Evolutionary conservation across 306 rosid genomes (phyloP).

Genomic region (Fragaria vesca): DNA sequence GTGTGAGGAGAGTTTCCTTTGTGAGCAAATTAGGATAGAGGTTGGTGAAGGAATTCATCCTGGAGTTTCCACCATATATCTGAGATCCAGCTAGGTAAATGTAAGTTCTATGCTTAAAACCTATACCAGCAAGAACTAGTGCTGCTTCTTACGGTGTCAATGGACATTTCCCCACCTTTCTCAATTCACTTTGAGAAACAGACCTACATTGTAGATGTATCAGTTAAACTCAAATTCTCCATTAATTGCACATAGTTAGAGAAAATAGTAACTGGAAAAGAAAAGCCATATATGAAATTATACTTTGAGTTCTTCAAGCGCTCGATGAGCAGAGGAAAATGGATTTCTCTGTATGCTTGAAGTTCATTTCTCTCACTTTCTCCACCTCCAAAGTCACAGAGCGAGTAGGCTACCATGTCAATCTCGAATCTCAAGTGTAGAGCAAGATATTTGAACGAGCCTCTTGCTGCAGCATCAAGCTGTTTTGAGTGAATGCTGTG

Average conservation of each 20-base stretch:
- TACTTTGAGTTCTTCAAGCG: slow-evolving; percentile 83
- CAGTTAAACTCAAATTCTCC: neutral
- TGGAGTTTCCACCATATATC: slow-evolving; percentile 67
- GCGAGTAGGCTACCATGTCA: slow-evolving; percentile 93
- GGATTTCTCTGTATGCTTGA: slow-evolving; percentile 75
- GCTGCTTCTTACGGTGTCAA: slow-evolving; percentile 97
- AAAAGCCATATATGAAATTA: neutral
- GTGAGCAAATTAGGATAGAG: slow-evolving; percentile 88
- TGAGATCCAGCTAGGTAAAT: slow-evolving; percentile 90
- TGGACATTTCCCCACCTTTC: slow-evolving; percentile 83
- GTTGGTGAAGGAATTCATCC: slow-evolving; percentile 68
- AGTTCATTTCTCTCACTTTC: slow-evolving; percentile 72
- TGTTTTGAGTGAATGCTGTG: slow-evolving; percentile 25
- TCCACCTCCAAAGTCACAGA: slow-evolving; percentile 93
- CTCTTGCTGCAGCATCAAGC: slow-evolving; percentile 31
- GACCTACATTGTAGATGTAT: slow-evolving; percentile 35
- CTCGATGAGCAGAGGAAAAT: slow-evolving; percentile 79
- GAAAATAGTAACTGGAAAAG: slow-evolving; percentile 4
- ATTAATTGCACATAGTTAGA: neutral
- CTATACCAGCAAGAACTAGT: slow-evolving; percentile 82
- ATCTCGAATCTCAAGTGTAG: slow-evolving; percentile 90
- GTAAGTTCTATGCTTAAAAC: slow-evolving; percentile 63
- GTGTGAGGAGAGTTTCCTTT: slow-evolving; percentile 75
- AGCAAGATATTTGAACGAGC: slow-evolving; percentile 69
- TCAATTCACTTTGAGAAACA: slow-evolving; percentile 54